A percentile compares a stretch with the other conserved stretches of the same genome.
Conservation (phyloP, 176 grass and related monocot genomes). For the Rhynchospora pubera region DNA sequence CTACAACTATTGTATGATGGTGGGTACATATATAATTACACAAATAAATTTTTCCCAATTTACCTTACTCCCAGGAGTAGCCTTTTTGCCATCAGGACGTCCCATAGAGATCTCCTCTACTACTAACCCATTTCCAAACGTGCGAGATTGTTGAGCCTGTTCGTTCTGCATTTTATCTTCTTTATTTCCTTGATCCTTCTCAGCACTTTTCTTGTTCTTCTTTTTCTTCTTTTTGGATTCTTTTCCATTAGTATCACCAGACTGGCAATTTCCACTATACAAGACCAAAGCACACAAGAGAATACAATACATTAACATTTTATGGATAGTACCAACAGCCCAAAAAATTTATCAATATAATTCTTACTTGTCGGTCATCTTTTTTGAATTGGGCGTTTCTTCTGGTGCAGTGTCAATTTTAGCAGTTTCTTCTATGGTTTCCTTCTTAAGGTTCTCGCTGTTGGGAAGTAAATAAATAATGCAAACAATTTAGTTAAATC, state of each 20-base stretch:
- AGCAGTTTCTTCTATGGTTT: neutral
- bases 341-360: neutral
- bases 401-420: neutral
- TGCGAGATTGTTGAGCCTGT: constrained; percentile 36
- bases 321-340: neutral
- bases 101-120: constrained; percentile 65
- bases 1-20: too few relatives aligned
- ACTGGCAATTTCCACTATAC: constrained; percentile 2
- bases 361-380: neutral
- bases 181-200: constrained; percentile 24
- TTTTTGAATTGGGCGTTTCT: neutral
- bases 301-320: neutral
- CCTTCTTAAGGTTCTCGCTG: neutral
- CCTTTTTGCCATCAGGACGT: constrained; percentile 76
- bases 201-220: constrained; percentile 38
- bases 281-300: neutral
- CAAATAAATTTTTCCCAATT: neutral
- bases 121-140: constrained; percentile 72
- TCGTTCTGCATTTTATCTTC: constrained; percentile 23
- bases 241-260: neutral
- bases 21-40: too few relatives aligned
- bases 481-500: neutral
- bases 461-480: neutral
- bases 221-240: constrained; percentile 43
- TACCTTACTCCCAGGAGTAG: constrained; percentile 62